Evolutionary conservation across 495 filamentous ascomycete species (phyloP).

Genomic region (Hyphodiscus hymeniophilus): DNA sequence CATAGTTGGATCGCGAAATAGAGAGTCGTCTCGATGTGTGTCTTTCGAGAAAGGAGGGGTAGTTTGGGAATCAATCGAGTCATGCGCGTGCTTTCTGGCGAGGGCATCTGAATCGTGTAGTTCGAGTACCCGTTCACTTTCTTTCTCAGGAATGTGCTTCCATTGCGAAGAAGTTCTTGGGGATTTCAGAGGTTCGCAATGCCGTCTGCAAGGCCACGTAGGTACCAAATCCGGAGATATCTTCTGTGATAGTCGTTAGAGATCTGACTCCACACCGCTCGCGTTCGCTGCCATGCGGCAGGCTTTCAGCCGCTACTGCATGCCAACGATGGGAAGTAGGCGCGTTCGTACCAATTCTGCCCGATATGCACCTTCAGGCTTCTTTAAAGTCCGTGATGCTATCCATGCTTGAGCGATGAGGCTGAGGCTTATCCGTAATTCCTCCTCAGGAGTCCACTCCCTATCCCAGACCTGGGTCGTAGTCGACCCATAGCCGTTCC

Average conservation of each 20-base stretch:
- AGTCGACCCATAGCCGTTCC: slow-evolving; percentile 18
- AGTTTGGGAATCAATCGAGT: slow-evolving; percentile 15
- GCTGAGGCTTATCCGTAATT: slow-evolving; percentile 28
- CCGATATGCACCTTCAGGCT: slow-evolving; percentile 20
- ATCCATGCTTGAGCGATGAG: slow-evolving; percentile 31
- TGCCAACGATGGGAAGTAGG: slow-evolving; percentile 17
- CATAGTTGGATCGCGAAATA: slow-evolving; percentile 26
- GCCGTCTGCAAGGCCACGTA: slow-evolving; percentile 21
- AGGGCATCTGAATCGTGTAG: slow-evolving; percentile 20
- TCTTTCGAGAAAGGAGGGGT: slow-evolving; percentile 14
- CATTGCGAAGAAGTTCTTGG: slow-evolving; percentile 6
- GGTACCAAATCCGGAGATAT: slow-evolving; percentile 15
- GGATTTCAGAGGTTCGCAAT: slow-evolving; percentile 12
- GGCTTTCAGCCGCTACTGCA: slow-evolving; percentile 21
- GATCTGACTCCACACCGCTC: slow-evolving; percentile 24
- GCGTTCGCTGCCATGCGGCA: slow-evolving; percentile 19
- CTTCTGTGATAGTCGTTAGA: slow-evolving; percentile 21
- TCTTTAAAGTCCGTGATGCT: slow-evolving; percentile 15
- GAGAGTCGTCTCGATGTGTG: slow-evolving; percentile 17
- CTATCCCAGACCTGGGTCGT: slow-evolving; percentile 25
- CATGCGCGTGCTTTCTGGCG: slow-evolving; percentile 20
- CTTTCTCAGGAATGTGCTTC: neutral
- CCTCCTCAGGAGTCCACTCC: slow-evolving; percentile 32
- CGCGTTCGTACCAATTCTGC: slow-evolving; percentile 18
- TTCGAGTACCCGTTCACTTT: slow-evolving; percentile 8